Evolutionary conservation across 208 protist species (phyloP).

Genomic region (Lotmaria passim): DNA sequence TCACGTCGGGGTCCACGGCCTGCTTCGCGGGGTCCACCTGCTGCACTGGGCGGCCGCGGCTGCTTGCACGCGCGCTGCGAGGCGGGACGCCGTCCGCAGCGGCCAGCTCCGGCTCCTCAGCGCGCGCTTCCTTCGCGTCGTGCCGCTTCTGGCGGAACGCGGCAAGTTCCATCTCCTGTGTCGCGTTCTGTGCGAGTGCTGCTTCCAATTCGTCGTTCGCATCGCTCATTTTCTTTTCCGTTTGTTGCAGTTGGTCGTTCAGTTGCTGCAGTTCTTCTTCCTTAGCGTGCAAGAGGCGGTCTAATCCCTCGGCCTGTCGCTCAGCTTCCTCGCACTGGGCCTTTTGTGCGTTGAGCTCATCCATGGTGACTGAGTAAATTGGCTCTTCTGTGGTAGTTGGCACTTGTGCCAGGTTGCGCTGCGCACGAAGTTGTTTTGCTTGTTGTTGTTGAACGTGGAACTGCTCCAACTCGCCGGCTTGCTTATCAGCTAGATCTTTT

Average conservation of each 20-base stretch:
- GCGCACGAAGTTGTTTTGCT: neutral
- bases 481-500: conserved; percentile 9
- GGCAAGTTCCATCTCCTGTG: conserved; percentile 2
- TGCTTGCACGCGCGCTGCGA: neutral
- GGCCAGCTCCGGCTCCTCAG: conserved; percentile 1
- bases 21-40: neutral
- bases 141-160: conserved; percentile 8
- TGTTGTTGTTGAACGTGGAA: neutral
- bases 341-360: conserved; percentile 29
- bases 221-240: conserved; percentile 23
- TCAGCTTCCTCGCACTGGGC: conserved; percentile 12
- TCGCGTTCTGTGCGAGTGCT: neutral
- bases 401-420: neutral
- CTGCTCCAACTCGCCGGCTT: too few relatives aligned
- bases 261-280: conserved; percentile 15
- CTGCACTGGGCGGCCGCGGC: neutral
- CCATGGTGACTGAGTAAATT: conserved; percentile 53
- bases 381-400: conserved; percentile 30
- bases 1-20: neutral
- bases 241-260: conserved; percentile 6
- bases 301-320: conserved; percentile 24
- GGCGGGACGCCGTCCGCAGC: neutral
- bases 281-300: conserved; percentile 19
- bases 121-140: conserved; percentile 2
- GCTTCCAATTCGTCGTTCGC: conserved; percentile 9